Evolutionary conservation across 2,329 filamentous ascomycete genomes (phyloP), one percentile per base, ranked within the genome.

Genomic region (Fusarium sp.): DNA sequence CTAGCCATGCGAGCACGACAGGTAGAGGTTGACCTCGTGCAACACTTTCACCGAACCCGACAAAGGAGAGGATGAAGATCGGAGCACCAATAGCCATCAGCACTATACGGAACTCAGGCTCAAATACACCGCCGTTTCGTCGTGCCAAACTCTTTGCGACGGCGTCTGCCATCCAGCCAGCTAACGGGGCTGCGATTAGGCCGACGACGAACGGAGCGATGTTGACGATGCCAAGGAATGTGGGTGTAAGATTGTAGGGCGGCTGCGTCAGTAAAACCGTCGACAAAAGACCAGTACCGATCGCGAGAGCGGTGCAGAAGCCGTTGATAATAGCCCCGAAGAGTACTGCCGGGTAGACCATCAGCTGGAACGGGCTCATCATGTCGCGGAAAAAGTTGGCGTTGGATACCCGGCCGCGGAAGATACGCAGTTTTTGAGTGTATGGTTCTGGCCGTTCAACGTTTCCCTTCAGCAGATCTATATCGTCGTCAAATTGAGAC

Each of bases 91-190:
- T 54, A 9, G 7, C 11, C 60, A 63, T 63, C 22, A 31, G 45
- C 22, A 63, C n/a, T 29, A 63, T 39, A 16, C 60, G 60, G n/a
- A 54, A 54, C 60, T 63, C 60, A 3, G 33, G 60, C 33, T 63
- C 60, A 24, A 52, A 63, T 8, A 63, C 45, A 37, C 60, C 60
- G 13, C 33, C 20, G 60, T 64, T 64, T 4, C 45, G 45, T 24
- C 60, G 33, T 54, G 35, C 45, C 18, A 64, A 5, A 9, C 8
- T 41, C 33, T 43, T 41, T 33, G 24, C 60, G 11, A 54, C 22
- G 5, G 31, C 22, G 20, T 63, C 60, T 9, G 45, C 45, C 60
- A 63, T 63, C 60, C 45, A 63, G 33, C 60, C 45, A 6, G 60
- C 45, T 22, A 20, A 10, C 11, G 60, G 33, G 4, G 60, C 33